These are phyloP conservation scores for Clausena lansium DNA, from an alignment of 345 rosid species.

Conservation along the genomic window DNA sequence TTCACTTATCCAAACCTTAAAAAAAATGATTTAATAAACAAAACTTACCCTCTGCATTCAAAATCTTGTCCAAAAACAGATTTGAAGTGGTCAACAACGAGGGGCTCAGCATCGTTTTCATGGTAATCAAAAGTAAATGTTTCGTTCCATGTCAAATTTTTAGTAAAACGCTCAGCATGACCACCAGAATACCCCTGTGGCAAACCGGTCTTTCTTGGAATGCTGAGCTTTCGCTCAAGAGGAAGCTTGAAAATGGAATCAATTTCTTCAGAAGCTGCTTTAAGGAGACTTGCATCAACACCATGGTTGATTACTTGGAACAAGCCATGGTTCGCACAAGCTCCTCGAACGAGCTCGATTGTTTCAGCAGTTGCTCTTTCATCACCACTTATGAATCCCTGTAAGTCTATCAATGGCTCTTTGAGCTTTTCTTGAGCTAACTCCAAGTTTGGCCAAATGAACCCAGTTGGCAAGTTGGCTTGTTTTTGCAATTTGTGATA, in stretches of 20 bases:
- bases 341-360: slow-evolving; percentile 32
- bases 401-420: slow-evolving; percentile 52
- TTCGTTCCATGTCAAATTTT: slow-evolving; percentile 73
- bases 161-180: slow-evolving; percentile 46
- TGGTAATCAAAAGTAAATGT: slow-evolving; percentile 41
- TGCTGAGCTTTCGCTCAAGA: slow-evolving; percentile 32
- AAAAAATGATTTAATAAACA: too few species aligned
- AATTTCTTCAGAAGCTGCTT: slow-evolving; percentile 31
- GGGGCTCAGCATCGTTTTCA: slow-evolving; percentile 11
- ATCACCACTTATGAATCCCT: slow-evolving; percentile 42
- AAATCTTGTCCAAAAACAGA: slow-evolving; percentile 46
- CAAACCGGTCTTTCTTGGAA: slow-evolving; percentile 31
- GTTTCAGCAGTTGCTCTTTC: slow-evolving; percentile 30
- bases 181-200: slow-evolving; percentile 49
- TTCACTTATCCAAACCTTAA: too few species aligned
- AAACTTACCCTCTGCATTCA: slow-evolving; percentile 41
- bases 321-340: slow-evolving; percentile 58
- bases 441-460: slow-evolving; percentile 48
- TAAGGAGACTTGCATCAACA: slow-evolving; percentile 34
- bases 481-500: slow-evolving; percentile 30
- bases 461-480: slow-evolving; percentile 35
- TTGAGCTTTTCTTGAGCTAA: slow-evolving; percentile 29
- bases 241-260: slow-evolving; percentile 46
- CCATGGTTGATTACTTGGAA: slow-evolving; percentile 65
- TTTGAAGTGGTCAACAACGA: slow-evolving; percentile 40